Conservation (phyloP, 2,329 filamentous ascomycete genomes). For the Colletotrichum filicis region DNA sequence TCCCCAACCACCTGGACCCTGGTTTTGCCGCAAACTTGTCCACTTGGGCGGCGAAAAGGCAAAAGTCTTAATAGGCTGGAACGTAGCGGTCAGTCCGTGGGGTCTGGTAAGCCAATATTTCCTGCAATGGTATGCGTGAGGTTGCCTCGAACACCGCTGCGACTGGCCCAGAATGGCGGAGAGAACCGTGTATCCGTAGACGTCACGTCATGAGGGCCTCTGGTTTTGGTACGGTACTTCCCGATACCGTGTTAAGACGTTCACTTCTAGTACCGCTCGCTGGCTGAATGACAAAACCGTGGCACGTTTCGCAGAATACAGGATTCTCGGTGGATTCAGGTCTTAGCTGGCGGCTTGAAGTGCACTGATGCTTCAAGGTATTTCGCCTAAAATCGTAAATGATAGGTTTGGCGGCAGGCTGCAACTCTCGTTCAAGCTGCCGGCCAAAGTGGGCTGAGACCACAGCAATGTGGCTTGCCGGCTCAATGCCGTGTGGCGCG, state of each 20-base stretch:
- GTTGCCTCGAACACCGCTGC: neutral
- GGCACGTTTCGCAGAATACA: conserved; percentile 4
- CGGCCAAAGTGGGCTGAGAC: neutral
- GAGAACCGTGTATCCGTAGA: conserved; percentile 1
- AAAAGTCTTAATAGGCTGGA: neutral
- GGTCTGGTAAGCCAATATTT: conserved; percentile 10
- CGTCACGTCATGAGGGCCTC: conserved; percentile 4
- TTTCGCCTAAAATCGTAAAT: conserved; percentile 1
- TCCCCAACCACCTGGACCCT: conserved; percentile 28
- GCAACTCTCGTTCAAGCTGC: neutral
- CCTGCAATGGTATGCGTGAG: conserved; percentile 15
- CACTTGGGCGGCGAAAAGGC: conserved; percentile 15
- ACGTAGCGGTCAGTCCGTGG: conserved; percentile 26
- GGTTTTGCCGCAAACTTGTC: conserved; percentile 17
- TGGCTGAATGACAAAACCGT: neutral
- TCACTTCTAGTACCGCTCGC: neutral
- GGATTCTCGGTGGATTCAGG: neutral
- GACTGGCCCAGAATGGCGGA: conserved; percentile 9
- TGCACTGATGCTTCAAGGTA: neutral
- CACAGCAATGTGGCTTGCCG: neutral
- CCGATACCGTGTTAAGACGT: neutral
- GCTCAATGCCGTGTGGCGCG: conserved; percentile 3
- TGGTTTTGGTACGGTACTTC: conserved; percentile 8
- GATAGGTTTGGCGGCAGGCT: neutral
- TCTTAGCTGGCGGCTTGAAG: neutral